A percentile compares a stretch with the other conserved stretches of the same genome.
phyloP scores from a whole-genome alignment of 768 basidiomycete genomes.

The Collybia nuda region DNA sequence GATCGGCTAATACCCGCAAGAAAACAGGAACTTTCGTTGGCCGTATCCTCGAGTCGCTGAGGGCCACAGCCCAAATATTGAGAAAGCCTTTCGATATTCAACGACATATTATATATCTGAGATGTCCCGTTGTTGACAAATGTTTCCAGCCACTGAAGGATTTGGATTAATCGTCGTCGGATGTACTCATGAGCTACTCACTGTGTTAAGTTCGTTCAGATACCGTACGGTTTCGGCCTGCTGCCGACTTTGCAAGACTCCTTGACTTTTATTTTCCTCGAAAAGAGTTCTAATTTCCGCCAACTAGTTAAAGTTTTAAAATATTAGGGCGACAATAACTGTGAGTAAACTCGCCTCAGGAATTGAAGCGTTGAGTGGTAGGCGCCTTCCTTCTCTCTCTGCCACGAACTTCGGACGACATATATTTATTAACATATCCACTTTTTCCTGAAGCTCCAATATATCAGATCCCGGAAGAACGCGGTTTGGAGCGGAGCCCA shows the following conservation, averaged over 20 bases:
- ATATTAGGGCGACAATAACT: no score
- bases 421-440: slow-evolving; percentile 11
- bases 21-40: slow-evolving; percentile 19
- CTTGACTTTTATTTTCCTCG: slow-evolving; percentile 45
- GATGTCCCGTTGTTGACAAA: slow-evolving; percentile 78
- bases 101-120: slow-evolving; percentile 64
- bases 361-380: background rate
- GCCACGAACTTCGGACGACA: background rate
- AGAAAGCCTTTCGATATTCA: slow-evolving; percentile 61
- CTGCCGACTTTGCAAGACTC: slow-evolving; percentile 52
- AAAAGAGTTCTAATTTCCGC: slow-evolving; percentile 49
- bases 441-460: slow-evolving; percentile 10
- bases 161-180: slow-evolving; percentile 1
- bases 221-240: slow-evolving; percentile 77
- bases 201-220: slow-evolving; percentile 74
- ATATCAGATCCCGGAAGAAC: slow-evolving; percentile 2
- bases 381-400: background rate
- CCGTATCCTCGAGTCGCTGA: slow-evolving; percentile 4
- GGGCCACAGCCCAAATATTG: slow-evolving; percentile 40
- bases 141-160: slow-evolving; percentile 72
- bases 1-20: slow-evolving; percentile 37
- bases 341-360: background rate
- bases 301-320: slow-evolving; percentile 16
- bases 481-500: background rate
- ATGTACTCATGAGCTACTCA: slow-evolving; percentile 24